A percentile compares a stretch with the other conserved stretches of the same genome.
Conservation (phyloP, 169 alveolate species). For the Theileria equi region DNA sequence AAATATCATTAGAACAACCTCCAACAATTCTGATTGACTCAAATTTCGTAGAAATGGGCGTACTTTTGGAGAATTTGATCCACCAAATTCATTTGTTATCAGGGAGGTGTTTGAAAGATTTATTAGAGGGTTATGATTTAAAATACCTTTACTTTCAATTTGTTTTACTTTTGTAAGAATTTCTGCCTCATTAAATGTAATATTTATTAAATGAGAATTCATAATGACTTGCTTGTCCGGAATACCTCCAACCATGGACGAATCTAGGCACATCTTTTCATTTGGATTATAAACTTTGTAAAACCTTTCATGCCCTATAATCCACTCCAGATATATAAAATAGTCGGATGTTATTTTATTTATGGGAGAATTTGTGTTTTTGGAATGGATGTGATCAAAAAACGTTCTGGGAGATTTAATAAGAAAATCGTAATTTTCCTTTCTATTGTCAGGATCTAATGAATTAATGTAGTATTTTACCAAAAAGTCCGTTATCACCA, state of each 20-base stretch:
- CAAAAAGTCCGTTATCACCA: conserved; percentile 16
- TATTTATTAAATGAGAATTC: conserved; percentile 20
- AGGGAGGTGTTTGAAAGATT: too few relatives aligned
- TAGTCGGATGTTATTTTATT: conserved; percentile 50
- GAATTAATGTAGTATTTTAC: background rate
- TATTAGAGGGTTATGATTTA: background rate
- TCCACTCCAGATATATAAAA: conserved; percentile 71
- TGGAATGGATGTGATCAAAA: conserved; percentile 13
- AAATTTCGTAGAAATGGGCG: conserved; percentile 29
- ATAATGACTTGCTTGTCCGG: conserved; percentile 25
- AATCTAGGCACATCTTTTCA: conserved; percentile 61
- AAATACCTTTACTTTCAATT: background rate
- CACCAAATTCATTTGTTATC: background rate
- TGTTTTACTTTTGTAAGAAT: background rate
- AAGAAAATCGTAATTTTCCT: conserved; percentile 11
- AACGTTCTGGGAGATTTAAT: conserved; percentile 44
- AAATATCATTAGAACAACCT: conserved; percentile 57
- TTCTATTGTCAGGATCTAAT: conserved; percentile 4
- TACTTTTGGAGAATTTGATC: background rate
- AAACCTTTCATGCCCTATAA: conserved; percentile 72
- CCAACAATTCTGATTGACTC: conserved; percentile 39
- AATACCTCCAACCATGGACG: conserved; percentile 36
- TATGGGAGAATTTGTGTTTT: conserved; percentile 3
- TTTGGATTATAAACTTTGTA: conserved; percentile 66
- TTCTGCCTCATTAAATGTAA: conserved; percentile 31